These are phyloP conservation scores for Alternaria novae-zelandiae DNA, from an alignment of 2,329 filamentous ascomycete species.

Conservation along the genomic window DNA sequence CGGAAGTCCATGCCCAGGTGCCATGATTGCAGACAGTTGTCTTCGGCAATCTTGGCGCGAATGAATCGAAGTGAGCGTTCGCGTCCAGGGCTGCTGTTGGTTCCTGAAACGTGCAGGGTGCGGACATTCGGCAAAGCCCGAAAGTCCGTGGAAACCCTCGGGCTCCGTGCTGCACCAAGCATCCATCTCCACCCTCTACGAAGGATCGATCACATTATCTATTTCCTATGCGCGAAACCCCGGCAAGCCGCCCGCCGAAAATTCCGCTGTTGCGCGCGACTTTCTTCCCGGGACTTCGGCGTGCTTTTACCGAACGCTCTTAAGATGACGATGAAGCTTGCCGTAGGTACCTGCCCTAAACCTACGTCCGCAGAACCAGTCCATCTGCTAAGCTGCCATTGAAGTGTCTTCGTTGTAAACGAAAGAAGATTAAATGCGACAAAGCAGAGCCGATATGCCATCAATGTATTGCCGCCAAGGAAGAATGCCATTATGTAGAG, in stretches of 20 bases:
- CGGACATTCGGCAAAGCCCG: not conserved
- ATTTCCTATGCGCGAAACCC: not conserved
- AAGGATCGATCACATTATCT: not conserved
- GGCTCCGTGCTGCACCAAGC: not conserved
- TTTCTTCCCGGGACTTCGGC: not conserved
- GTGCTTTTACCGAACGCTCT: not conserved
- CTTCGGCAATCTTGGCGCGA: not conserved
- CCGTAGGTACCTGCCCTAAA: slow-evolving; percentile 13
- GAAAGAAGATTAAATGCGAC: slow-evolving; percentile 40
- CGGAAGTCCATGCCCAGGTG: not conserved
- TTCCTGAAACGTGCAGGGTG: not conserved
- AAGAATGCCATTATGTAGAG: slow-evolving; percentile 37
- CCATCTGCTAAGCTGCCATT: not conserved
- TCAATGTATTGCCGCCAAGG: slow-evolving; percentile 32
- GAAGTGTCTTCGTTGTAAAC: slow-evolving; percentile 29
- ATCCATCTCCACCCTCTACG: not conserved
- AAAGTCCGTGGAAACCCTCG: not conserved
- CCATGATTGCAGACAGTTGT: not conserved
- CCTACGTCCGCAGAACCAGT: not conserved
- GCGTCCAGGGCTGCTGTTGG: not conserved
- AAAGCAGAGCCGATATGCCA: slow-evolving; percentile 31
- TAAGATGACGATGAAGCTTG: slow-evolving; percentile 18
- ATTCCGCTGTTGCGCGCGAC: not conserved
- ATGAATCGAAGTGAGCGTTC: not conserved
- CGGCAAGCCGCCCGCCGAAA: not conserved